A percentile compares a stretch with the other conserved stretches of the same genome.
Evolutionary conservation across 2,329 filamentous ascomycete species (phyloP).

Genomic region (Dactylellina leptospora): DNA sequence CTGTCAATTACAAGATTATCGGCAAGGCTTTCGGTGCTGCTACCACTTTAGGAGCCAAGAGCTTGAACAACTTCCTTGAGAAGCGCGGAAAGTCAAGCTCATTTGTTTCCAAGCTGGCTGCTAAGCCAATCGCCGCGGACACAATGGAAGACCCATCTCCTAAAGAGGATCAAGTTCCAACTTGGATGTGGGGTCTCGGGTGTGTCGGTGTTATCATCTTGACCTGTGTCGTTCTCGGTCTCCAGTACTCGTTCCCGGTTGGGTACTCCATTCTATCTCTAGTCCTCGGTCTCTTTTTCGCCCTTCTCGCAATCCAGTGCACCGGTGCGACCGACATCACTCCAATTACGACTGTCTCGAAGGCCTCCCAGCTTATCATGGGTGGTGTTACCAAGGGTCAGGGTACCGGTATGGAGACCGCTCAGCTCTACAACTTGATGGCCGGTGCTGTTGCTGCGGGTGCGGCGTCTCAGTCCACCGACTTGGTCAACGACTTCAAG

Average conservation of each 20-base stretch:
- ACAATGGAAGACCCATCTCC: slow-evolving; percentile 55
- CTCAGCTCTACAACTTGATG: slow-evolving; percentile 72
- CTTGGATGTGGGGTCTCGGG: slow-evolving; percentile 67
- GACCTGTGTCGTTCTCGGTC: slow-evolving; percentile 65
- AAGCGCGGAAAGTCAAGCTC: slow-evolving; percentile 62
- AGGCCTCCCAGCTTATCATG: slow-evolving; percentile 74
- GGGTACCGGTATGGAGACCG: slow-evolving; percentile 62
- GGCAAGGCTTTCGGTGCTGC: slow-evolving; percentile 64
- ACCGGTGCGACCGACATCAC: slow-evolving; percentile 70
- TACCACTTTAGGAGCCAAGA: slow-evolving; percentile 63
- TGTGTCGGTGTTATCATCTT: slow-evolving; percentile 66
- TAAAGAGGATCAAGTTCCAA: slow-evolving; percentile 56
- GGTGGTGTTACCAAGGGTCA: slow-evolving; percentile 70
- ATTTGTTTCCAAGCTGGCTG: slow-evolving; percentile 63
- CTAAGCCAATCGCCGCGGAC: slow-evolving; percentile 50
- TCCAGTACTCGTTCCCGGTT: slow-evolving; percentile 64
- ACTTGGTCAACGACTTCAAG: slow-evolving; percentile 71
- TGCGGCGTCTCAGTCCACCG: slow-evolving; percentile 66
- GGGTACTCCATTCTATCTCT: slow-evolving; percentile 68
- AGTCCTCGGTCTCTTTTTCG: slow-evolving; percentile 69
- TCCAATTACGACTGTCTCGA: slow-evolving; percentile 72
- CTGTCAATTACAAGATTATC: slow-evolving; percentile 63
- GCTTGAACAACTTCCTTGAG: slow-evolving; percentile 61
- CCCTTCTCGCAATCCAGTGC: slow-evolving; percentile 70
- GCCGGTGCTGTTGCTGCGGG: slow-evolving; percentile 69